phyloP scores from a whole-genome alignment of 2,329 filamentous ascomycete genomes.

The Exophiala sp. region DNA sequence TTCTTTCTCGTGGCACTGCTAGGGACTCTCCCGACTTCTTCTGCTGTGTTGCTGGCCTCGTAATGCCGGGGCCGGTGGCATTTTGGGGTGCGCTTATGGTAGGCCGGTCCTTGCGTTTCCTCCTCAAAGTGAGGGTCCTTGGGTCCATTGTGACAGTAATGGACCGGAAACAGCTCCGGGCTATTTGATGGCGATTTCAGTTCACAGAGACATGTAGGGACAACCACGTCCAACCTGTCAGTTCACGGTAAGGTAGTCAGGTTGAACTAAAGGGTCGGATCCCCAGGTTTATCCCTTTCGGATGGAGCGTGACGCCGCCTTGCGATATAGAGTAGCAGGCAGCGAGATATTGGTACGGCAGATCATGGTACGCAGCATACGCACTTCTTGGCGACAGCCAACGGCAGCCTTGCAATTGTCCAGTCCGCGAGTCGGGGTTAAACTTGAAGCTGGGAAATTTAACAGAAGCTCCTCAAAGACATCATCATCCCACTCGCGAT shows the following conservation, averaged over 20 bases:
- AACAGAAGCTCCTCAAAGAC: neutral
- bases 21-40: conserved; percentile 35
- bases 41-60: conserved; percentile 33
- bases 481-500: neutral
- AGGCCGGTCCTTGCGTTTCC: conserved; percentile 52
- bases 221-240: neutral
- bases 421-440: neutral
- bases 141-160: conserved; percentile 18
- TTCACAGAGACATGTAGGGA: neutral
- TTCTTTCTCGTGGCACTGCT: conserved; percentile 35
- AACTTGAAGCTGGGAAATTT: conserved; percentile 7
- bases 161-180: neutral
- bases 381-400: neutral
- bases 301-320: neutral
- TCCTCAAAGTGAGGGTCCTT: conserved; percentile 57
- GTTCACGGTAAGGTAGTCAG: neutral
- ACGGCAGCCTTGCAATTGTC: neutral
- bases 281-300: neutral
- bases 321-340: neutral
- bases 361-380: neutral
- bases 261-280: neutral
- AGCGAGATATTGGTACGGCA: neutral
- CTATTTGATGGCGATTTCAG: neutral
- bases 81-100: conserved; percentile 53
- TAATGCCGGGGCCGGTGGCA: conserved; percentile 39